These are phyloP conservation scores for Calonectria pteridis DNA, from an alignment of 2,329 filamentous ascomycete species.

Conservation along the genomic window DNA sequence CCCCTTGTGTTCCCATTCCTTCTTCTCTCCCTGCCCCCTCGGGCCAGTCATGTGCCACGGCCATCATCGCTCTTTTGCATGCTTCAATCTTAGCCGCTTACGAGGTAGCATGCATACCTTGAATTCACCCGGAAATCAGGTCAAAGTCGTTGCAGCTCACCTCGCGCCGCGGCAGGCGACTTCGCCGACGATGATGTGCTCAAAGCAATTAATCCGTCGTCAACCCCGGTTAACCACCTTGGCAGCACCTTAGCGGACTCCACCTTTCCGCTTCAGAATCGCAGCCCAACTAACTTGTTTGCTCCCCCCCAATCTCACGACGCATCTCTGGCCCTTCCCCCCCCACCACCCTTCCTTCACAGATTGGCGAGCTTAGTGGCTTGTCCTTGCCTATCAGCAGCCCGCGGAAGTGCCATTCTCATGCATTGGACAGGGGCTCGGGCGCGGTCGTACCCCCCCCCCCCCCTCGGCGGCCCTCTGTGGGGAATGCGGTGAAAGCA, in stretches of 20 bases:
- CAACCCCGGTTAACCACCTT: background rate
- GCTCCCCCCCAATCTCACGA: background rate
- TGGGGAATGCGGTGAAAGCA: conserved; percentile 22
- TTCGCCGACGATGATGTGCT: background rate
- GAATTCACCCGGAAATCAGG: conserved; percentile 21
- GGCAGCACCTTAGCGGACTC: background rate
- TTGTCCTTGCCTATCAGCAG: conserved; percentile 37
- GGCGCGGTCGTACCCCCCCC: background rate
- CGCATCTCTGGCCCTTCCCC: background rate
- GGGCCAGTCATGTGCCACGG: background rate
- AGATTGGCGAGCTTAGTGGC: conserved; percentile 43
- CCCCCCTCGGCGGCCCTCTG: background rate
- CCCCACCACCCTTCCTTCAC: conserved; percentile 16
- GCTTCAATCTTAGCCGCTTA: conserved; percentile 7
- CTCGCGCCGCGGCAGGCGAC: background rate
- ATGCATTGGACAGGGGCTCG: conserved; percentile 21
- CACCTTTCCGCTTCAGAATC: background rate
- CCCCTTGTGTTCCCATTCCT: conserved; percentile 3
- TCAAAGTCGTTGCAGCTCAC: conserved; percentile 5
- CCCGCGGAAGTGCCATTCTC: conserved; percentile 22
- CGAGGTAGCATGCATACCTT: conserved; percentile 19
- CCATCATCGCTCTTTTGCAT: background rate
- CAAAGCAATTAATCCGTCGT: background rate
- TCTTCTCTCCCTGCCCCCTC: background rate
- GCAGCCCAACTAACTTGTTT: conserved; percentile 8